Base-by-base conservation (phyloP, 2,329 filamentous ascomycete species). In the Paecilomyces dactylethromorphus region DNA sequence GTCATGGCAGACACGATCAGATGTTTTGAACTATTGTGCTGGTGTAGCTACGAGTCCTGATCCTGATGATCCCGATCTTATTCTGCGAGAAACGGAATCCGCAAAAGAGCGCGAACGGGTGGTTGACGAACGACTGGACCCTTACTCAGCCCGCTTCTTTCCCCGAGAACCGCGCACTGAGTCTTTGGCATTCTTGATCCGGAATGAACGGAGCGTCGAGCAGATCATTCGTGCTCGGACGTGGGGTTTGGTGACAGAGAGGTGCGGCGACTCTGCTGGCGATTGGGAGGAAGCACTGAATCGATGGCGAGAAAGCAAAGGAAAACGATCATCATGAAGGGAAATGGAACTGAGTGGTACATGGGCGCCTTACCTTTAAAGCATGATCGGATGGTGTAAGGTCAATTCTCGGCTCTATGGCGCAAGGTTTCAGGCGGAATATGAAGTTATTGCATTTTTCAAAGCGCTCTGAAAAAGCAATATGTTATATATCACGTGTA, bases 11-110 rank as follows among this genome's bases (percentile, higher is more conserved):
- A 82, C 84, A 3, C 84, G 94, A 39, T 87, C 88, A 15, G 88
- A 95, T 69, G 88, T 97, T 1, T 79, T 97, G 57, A 89, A 87
- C 65, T 99, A 97, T 74, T 99, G 94, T 76, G 87, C 90, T 1
- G 83, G 88, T 35, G 92, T 99, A 0, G 93, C 93, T 2, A 91
- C 91, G 11, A 90, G 87, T 60, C 89, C 91, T 0, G 92, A 97
- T 68, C 91, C 91, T 0, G 84, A 93, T 60, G 92, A 97, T 66
- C 92, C 92, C 1, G 90, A 93, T 58, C 81, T 86, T 26, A 78
- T 89, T 0, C 68, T 89, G 18, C 80, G 90, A 57, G 83, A 91
- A 67, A 80, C 86, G 0, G 89, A 96, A 74, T 85, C 85, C 56
- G 83, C 86, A 59, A 85, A 80, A 66, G 86, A 89, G 62, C 81